A percentile compares a stretch with the other conserved stretches of the same genome.
Evolutionary conservation across 2,329 filamentous ascomycete species (phyloP).

Genomic region (Shiraia sp.): DNA sequence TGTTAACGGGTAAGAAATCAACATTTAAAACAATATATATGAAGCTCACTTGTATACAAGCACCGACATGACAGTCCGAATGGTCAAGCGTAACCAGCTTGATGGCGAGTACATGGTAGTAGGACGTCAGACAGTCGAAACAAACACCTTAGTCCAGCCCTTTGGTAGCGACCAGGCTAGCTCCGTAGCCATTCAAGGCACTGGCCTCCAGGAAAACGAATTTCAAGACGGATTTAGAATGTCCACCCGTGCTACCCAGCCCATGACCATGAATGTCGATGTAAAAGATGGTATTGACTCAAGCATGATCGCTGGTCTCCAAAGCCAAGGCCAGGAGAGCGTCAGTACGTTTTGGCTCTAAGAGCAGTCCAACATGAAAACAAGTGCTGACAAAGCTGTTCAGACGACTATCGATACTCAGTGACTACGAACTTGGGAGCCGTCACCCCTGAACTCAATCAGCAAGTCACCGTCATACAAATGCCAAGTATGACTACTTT

Average conservation of each 20-base stretch:
- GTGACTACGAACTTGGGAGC: slow-evolving; percentile 39
- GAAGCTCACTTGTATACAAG: slow-evolving; percentile 12
- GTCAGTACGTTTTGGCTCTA: slow-evolving; percentile 29
- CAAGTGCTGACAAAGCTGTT: background rate
- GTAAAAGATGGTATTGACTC: slow-evolving; percentile 40
- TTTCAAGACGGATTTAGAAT: slow-evolving; percentile 45
- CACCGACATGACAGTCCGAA: slow-evolving; percentile 43
- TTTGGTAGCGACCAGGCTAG: slow-evolving; percentile 33
- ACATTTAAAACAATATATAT: background rate
- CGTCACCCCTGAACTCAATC: slow-evolving; percentile 39
- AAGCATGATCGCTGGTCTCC: slow-evolving; percentile 39
- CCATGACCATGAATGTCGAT: slow-evolving; percentile 42
- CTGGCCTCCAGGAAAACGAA: slow-evolving; percentile 45
- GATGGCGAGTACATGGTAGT: slow-evolving; percentile 45
- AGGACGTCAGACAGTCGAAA: slow-evolving; percentile 43
- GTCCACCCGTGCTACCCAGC: slow-evolving; percentile 41
- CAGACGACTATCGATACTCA: slow-evolving; percentile 42
- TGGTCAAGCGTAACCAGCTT: slow-evolving; percentile 35
- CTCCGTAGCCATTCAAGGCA: slow-evolving; percentile 37
- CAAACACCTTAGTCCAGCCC: slow-evolving; percentile 36
- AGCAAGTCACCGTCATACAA: slow-evolving; percentile 42
- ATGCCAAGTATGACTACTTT: slow-evolving; percentile 36
- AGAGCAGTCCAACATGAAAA: background rate
- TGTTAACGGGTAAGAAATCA: slow-evolving; percentile 34
- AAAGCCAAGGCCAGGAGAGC: slow-evolving; percentile 32